Percentiles rank a stretch among this genome's conserved stretches.
Conservation (phyloP, 495 filamentous ascomycete genomes). For the Echria macrotheca region DNA sequence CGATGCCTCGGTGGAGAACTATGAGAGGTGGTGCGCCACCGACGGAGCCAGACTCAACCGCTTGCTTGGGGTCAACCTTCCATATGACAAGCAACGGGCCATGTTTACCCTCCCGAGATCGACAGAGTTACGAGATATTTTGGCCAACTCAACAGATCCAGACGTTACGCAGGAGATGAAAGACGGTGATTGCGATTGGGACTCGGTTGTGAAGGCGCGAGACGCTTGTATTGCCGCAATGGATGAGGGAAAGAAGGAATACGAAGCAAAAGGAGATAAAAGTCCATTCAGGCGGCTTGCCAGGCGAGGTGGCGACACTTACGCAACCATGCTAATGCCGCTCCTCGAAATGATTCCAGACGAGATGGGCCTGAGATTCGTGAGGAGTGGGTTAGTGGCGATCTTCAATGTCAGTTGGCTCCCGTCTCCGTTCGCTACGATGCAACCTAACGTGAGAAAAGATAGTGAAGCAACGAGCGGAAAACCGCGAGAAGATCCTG, state of each 20-base stretch:
- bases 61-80: neutral
- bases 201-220: neutral
- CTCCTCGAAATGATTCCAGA: neutral
- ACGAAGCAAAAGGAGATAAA: neutral
- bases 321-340: neutral
- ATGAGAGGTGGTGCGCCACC: neutral
- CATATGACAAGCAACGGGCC: neutral
- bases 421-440: neutral
- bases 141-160: neutral
- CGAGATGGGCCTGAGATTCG: neutral
- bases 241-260: neutral
- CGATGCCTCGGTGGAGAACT: neutral
- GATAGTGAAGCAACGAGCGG: neutral
- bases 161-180: neutral
- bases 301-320: neutral
- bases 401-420: neutral
- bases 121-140: neutral
- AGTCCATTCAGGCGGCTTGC: neutral
- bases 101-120: neutral
- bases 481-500: neutral
- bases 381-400: neutral
- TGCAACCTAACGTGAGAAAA: neutral
- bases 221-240: neutral
- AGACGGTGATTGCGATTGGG: neutral
- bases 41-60: neutral